A percentile compares a stretch with the other conserved stretches of the same genome.
These are phyloP conservation scores for Aspergillus luchuensis DNA, from an alignment of 2,329 filamentous ascomycete species.

Conservation along the genomic window DNA sequence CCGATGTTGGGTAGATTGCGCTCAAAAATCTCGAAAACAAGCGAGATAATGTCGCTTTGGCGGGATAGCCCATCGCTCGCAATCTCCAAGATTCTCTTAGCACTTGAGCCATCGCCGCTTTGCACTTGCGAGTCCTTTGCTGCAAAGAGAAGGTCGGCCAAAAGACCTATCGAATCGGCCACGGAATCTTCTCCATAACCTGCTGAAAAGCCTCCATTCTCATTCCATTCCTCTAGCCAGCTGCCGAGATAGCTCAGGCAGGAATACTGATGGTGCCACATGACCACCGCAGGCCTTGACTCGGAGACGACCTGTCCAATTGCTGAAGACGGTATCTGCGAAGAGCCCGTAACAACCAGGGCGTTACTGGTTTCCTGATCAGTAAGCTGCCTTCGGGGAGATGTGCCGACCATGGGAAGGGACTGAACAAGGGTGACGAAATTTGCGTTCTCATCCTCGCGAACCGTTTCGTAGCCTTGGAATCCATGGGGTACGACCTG, in stretches of 20 bases:
- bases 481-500: slow-evolving; percentile 73
- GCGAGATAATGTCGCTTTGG: slow-evolving; percentile 69
- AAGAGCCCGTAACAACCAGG: slow-evolving; percentile 39
- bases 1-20: slow-evolving; percentile 55
- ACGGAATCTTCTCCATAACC: slow-evolving; percentile 63
- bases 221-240: slow-evolving; percentile 55
- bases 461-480: slow-evolving; percentile 71
- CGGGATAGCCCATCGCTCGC: slow-evolving; percentile 52
- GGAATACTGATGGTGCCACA: slow-evolving; percentile 76
- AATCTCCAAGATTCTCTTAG: slow-evolving; percentile 51
- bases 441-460: slow-evolving; percentile 85
- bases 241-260: slow-evolving; percentile 77
- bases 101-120: slow-evolving; percentile 40
- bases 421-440: slow-evolving; percentile 65
- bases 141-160: slow-evolving; percentile 68
- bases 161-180: slow-evolving; percentile 71
- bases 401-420: slow-evolving; percentile 53
- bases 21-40: slow-evolving; percentile 86
- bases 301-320: slow-evolving; percentile 69
- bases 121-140: slow-evolving; percentile 30
- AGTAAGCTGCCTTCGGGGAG: slow-evolving; percentile 27
- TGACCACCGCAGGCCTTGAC: slow-evolving; percentile 71
- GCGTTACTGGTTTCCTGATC: slow-evolving; percentile 32
- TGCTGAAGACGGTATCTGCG: slow-evolving; percentile 42
- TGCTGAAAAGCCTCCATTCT: slow-evolving; percentile 53